These are phyloP conservation scores for Gossypioides kirkii DNA, from an alignment of 345 rosid genomes.

Conservation along the genomic window DNA sequence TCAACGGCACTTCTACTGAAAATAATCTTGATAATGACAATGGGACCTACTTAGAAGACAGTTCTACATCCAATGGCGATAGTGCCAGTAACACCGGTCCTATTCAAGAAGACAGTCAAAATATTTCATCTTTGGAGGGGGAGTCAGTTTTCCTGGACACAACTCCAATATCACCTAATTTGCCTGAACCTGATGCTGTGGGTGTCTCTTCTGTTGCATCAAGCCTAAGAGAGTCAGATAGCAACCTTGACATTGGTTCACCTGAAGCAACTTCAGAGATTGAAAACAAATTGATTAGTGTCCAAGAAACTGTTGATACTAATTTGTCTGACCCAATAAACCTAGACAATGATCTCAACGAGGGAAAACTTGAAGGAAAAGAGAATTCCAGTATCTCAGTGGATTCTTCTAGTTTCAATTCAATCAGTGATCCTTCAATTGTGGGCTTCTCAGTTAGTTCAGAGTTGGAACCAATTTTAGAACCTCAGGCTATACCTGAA, in stretches of 20 bases:
- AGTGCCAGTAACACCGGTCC: slow-evolving; percentile 25
- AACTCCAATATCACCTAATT: slow-evolving; percentile 24
- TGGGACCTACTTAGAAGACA: slow-evolving; percentile 22
- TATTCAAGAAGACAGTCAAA: slow-evolving; percentile 26
- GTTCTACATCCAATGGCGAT: slow-evolving; percentile 20
- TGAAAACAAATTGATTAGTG: slow-evolving; percentile 24
- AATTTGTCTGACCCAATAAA: slow-evolving; percentile 24
- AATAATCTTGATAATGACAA: slow-evolving; percentile 23
- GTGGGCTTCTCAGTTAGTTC: slow-evolving; percentile 33
- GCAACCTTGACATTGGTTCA: slow-evolving; percentile 19
- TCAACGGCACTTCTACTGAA: slow-evolving; percentile 31
- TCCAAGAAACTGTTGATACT: slow-evolving; percentile 30
- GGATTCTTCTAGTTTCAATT: slow-evolving; percentile 24
- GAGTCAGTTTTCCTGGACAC: slow-evolving; percentile 33
- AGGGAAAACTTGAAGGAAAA: slow-evolving; percentile 27
- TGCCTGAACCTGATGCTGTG: slow-evolving; percentile 32
- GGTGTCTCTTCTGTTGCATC: slow-evolving; percentile 26
- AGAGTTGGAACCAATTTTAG: slow-evolving; percentile 28
- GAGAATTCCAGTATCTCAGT: slow-evolving; percentile 18
- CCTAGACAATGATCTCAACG: slow-evolving; percentile 22
- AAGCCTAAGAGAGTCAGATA: slow-evolving; percentile 22
- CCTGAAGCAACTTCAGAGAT: slow-evolving; percentile 30
- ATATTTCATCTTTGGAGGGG: slow-evolving; percentile 30
- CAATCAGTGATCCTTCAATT: slow-evolving; percentile 24
- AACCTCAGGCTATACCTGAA: slow-evolving; percentile 31